Base-by-base conservation (phyloP, 2,329 filamentous ascomycete species). In the Claviceps spartinae region DNA sequence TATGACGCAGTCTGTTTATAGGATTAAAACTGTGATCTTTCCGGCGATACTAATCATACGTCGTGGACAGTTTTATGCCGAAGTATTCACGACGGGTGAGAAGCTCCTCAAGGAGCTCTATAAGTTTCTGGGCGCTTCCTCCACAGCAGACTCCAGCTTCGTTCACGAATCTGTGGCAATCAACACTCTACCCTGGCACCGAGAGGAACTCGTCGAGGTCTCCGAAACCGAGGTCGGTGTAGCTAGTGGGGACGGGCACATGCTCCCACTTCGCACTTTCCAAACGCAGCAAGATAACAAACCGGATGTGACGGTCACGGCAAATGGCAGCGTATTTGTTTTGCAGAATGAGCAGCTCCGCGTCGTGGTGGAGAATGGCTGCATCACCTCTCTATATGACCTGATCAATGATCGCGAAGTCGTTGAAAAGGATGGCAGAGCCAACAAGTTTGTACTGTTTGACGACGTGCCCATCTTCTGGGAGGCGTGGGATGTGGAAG, bases 401-500 rank as follows among this genome's bases (percentile, higher is more conserved):
- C 74, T 82, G 42, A 67, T 74, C 45, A 81, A 79, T 9, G 74
- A 85, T 26, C 83, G 91, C 49, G 89, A 98, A 65, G 69, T 95
- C 20, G 78, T 98, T 48, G 77, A 87, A 3, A 70, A 78, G 58
- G 81, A 79, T 40, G 78, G 79, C 24, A 90, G 90, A 65, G 90
- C 85, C 24, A 95, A 95, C 59, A 89, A 96, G 64, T 81, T 93
- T 49, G 90, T 97, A 57, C 82, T 97, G 24, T 97, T 94, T 62
- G 93, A 98, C 63, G 93, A 98, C 70, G 96, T 97, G 70, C 90
- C 90, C 22, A 77, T 96, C 24, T 95, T 94, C 72, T 97, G 89
- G 90, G 88, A 96, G 69, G 90, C 89, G 2, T 95, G 91, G 90
- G 91, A 98, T 66, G 91, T 97, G 5, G 93, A 98, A 68, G 90